These are phyloP conservation scores for Cytospora piceae DNA, from an alignment of 2,329 filamentous ascomycete genomes.

Conservation along the genomic window DNA sequence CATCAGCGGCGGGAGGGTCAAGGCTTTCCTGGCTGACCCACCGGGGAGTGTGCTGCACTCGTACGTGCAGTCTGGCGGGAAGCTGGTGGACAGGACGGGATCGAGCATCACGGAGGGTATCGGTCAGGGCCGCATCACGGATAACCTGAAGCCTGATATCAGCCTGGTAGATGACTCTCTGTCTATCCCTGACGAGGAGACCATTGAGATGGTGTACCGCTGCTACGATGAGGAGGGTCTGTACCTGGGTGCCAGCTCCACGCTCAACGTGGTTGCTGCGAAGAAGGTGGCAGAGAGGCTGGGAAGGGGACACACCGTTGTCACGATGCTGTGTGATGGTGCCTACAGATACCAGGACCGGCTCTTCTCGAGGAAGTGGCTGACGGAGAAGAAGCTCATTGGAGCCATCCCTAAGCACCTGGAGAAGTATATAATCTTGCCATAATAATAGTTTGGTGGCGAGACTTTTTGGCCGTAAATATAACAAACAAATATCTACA, in stretches of 20 bases:
- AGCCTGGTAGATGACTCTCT: constrained; percentile 82
- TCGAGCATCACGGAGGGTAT: constrained; percentile 97
- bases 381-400: constrained; percentile 82
- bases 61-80: constrained; percentile 85
- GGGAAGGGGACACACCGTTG: constrained; percentile 85
- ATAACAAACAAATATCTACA: constrained; percentile 26
- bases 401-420: constrained; percentile 81
- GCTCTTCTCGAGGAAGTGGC: constrained; percentile 89
- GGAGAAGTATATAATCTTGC: constrained; percentile 92
- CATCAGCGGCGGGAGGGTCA: constrained; percentile 74
- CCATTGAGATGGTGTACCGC: constrained; percentile 95
- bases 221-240: constrained; percentile 95
- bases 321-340: constrained; percentile 92
- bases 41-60: constrained; percentile 92
- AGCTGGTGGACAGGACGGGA: constrained; percentile 78
- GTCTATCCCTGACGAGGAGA: constrained; percentile 88
- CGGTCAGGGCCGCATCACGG: constrained; percentile 93
- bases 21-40: constrained; percentile 89
- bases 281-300: constrained; percentile 91
- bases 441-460: constrained; percentile 49
- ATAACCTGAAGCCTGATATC: constrained; percentile 87
- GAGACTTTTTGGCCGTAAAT: constrained; percentile 4
- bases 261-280: constrained; percentile 92
- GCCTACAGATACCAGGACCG: constrained; percentile 97
- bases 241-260: constrained; percentile 91